Conservation (phyloP, 805 yeast genomes). For the Yamadazyma tumulicola region DNA sequence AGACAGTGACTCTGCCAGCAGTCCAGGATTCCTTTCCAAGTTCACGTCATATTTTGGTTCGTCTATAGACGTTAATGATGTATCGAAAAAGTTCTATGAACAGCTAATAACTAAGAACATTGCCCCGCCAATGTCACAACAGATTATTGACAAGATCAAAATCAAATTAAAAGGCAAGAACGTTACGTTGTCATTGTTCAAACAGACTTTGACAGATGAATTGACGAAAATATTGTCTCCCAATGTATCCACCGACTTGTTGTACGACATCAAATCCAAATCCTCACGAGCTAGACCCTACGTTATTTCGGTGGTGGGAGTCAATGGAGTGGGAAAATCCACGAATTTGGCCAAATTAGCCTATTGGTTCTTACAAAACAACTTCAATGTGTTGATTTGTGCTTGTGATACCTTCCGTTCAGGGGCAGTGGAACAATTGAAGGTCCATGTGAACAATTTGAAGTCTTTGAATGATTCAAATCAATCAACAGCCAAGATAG, state of each 20-base stretch:
- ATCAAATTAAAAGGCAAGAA: conserved; percentile 69
- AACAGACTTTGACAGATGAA: conserved; percentile 59
- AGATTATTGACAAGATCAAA: conserved; percentile 67
- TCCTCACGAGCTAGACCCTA: conserved; percentile 52
- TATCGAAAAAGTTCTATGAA: conserved; percentile 63
- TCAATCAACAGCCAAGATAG: conserved; percentile 49
- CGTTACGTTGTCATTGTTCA: conserved; percentile 68
- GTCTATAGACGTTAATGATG: conserved; percentile 51
- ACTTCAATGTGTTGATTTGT: conserved; percentile 80
- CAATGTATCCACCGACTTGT: conserved; percentile 80
- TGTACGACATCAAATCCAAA: conserved; percentile 67
- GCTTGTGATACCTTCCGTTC: conserved; percentile 98
- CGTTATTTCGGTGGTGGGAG: conserved; percentile 97
- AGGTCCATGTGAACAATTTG: conserved; percentile 87
- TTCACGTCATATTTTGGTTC: conserved; percentile 36
- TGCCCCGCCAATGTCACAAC: conserved; percentile 82
- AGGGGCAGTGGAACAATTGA: conserved; percentile 97
- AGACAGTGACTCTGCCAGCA: conserved; percentile 6
- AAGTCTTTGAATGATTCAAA: conserved; percentile 58
- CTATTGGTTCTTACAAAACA: conserved; percentile 90
- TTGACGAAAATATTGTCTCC: conserved; percentile 83
- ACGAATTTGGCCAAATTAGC: conserved; percentile 93
- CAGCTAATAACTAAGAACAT: conserved; percentile 84
- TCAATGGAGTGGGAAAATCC: conserved; percentile 96
- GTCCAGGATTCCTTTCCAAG: conserved; percentile 25